These are phyloP conservation scores for Basidiobolus meristosporus DNA, from an alignment of 371 early-diverging fungal genomes.

Conservation along the genomic window DNA sequence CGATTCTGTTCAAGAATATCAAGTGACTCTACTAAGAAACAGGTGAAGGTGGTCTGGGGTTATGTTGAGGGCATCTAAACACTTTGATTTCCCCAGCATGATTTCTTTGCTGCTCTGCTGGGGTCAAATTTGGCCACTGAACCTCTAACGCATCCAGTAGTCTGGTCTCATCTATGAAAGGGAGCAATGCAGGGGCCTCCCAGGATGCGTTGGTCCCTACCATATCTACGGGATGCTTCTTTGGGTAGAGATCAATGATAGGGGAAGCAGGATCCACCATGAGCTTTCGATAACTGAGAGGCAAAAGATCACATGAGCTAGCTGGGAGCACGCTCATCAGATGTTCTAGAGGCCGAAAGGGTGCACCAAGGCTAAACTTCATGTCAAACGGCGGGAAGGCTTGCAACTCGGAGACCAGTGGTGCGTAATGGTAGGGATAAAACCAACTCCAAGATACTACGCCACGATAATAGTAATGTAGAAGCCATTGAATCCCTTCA, in stretches of 20 bases:
- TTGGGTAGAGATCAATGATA: conserved; percentile 88
- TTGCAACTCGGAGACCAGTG: conserved; percentile 44
- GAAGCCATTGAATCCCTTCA: conserved; percentile 94
- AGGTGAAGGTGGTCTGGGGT: too few relatives aligned
- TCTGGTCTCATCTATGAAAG: conserved; percentile 82
- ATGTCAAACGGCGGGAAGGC: conserved; percentile 31
- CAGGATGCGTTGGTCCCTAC: conserved; percentile 97
- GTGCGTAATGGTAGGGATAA: conserved; percentile 97
- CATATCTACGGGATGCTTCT: conserved; percentile 76
- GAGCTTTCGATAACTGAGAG: conserved; percentile 55
- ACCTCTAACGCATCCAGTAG: conserved; percentile 61
- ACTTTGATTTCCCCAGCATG: conserved; percentile 40
- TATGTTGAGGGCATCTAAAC: too few relatives aligned
- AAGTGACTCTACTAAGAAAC: too few relatives aligned
- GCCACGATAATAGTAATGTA: conserved; percentile 90
- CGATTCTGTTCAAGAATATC: too few relatives aligned
- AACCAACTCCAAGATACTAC: conserved; percentile 97
- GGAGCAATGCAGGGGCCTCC: conserved; percentile 93
- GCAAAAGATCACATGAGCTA: conserved; percentile 56
- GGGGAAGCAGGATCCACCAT: conserved; percentile 69
- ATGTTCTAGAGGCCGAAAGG: conserved; percentile 94
- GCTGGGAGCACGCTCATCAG: conserved; percentile 96
- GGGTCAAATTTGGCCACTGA: conserved; percentile 36
- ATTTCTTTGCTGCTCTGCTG: conserved; percentile 43
- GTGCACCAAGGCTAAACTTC: conserved; percentile 55